Evolutionary conservation across 305 asterid genomes (phyloP).

Genomic region (Fraxinus paxiana): DNA sequence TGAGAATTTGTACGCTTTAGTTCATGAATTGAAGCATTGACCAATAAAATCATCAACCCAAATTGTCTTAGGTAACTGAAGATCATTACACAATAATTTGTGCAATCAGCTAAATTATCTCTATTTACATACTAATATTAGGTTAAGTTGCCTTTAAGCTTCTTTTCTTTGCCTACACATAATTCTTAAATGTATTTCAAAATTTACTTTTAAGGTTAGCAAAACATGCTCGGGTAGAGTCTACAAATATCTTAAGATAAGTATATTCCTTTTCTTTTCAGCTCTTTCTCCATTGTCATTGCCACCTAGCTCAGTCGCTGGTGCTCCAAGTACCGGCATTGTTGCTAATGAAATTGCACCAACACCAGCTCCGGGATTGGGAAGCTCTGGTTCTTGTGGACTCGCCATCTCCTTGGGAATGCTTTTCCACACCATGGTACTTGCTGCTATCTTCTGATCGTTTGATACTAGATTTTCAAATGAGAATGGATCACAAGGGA

Average conservation of each 20-base stretch:
- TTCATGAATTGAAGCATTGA: background rate
- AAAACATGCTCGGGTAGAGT: background rate
- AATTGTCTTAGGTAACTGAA: background rate
- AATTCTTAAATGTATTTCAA: background rate
- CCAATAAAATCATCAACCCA: background rate
- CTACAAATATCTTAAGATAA: background rate
- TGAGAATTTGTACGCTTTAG: background rate
- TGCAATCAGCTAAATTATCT: too few species aligned
- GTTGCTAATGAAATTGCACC: constrained; percentile 7
- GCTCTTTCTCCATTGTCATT: constrained; percentile 8
- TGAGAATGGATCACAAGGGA: background rate
- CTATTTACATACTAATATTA: background rate
- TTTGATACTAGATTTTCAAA: background rate
- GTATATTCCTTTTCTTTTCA: background rate
- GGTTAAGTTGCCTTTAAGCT: background rate
- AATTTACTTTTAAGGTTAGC: background rate
- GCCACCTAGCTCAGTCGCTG: constrained; percentile 2
- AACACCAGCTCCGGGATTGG: background rate
- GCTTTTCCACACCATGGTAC: background rate
- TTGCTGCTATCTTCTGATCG: background rate
- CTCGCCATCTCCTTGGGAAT: background rate
- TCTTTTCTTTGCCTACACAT: background rate
- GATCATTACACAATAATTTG: background rate
- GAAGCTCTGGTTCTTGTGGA: background rate
- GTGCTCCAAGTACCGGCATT: background rate